These are phyloP conservation scores for Carex sylvatica DNA, from an alignment of 202 grass and related monocot genomes.

Conservation along the genomic window DNA sequence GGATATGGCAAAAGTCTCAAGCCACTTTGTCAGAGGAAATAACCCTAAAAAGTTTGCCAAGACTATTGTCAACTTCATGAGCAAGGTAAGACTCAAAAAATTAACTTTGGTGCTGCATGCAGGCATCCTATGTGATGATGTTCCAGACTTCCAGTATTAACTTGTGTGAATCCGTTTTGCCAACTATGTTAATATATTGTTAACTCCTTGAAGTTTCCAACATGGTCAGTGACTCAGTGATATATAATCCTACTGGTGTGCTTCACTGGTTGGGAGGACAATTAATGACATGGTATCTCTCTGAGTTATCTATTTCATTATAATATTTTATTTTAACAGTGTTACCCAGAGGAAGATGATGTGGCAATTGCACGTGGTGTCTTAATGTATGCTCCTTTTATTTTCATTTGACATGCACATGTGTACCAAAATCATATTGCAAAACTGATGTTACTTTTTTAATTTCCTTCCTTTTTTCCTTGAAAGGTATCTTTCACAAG, in stretches of 20 bases:
- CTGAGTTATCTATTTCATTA: background rate
- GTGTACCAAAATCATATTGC: constrained; percentile 17
- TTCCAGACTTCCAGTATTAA: background rate
- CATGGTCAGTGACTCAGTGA: background rate
- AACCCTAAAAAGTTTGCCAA: constrained; percentile 88
- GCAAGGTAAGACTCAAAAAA: constrained; percentile 58
- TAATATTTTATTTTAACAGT: constrained; percentile 40
- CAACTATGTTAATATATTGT: background rate
- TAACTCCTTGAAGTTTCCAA: background rate
- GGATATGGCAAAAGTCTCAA: constrained; percentile 94
- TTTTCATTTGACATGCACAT: background rate
- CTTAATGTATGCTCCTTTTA: constrained; percentile 59
- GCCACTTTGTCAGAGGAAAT: constrained; percentile 85
- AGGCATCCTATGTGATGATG: background rate
- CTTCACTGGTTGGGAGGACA: background rate
- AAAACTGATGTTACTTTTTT: constrained; percentile 14
- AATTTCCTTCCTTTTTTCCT: constrained; percentile 22
- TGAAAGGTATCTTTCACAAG: constrained; percentile 92
- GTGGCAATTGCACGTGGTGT: constrained; percentile 85
- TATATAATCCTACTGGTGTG: background rate
- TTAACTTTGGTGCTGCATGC: background rate
- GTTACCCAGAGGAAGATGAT: constrained; percentile 98
- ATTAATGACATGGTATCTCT: background rate
- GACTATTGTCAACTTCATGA: constrained; percentile 89
- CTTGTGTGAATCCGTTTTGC: background rate